These are phyloP conservation scores for Chamaecyparis obtusa DNA, from an alignment of 75 land plant species.

Conservation along the genomic window DNA sequence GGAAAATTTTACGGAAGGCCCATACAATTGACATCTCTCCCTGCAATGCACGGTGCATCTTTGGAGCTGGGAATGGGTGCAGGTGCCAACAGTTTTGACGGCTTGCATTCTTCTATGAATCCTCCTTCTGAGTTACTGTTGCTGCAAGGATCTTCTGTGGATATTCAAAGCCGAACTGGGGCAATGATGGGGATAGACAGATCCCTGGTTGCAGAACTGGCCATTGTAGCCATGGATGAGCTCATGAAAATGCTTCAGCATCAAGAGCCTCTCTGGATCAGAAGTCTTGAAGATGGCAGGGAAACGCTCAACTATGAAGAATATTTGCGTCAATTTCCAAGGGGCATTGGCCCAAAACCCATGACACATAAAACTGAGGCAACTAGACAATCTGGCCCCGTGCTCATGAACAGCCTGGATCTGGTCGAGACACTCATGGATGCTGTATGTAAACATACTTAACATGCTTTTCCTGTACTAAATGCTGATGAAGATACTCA, in stretches of 20 bases:
- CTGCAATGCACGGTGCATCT: constrained; percentile 13
- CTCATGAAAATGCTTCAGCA: constrained; percentile 15
- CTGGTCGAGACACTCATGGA: constrained; percentile 69
- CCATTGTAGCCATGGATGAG: constrained; percentile 29
- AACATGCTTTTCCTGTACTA: not conserved
- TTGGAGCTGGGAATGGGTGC: constrained; percentile 2
- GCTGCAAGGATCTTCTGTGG: not conserved
- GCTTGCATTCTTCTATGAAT: not conserved
- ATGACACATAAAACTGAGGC: constrained; percentile 40
- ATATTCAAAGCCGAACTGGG: constrained; percentile 7
- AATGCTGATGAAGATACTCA: no score
- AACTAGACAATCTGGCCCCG: constrained; percentile 45
- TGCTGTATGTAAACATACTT: constrained; percentile 20
- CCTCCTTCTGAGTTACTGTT: not conserved
- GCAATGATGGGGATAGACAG: constrained; percentile 20
- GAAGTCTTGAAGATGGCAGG: constrained; percentile 15
- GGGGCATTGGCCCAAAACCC: constrained; percentile 22
- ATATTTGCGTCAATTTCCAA: constrained; percentile 30
- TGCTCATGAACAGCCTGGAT: constrained; percentile 45
- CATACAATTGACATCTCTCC: not conserved
- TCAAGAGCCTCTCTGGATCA: constrained; percentile 20
- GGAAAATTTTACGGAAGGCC: constrained; percentile 17
- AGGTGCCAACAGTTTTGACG: not conserved
- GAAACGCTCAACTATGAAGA: constrained; percentile 20
- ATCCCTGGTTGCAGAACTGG: constrained; percentile 20